These are phyloP conservation scores for Westerdykella aurantiaca DNA, from an alignment of 2,329 filamentous ascomycete genomes.

Conservation along the genomic window DNA sequence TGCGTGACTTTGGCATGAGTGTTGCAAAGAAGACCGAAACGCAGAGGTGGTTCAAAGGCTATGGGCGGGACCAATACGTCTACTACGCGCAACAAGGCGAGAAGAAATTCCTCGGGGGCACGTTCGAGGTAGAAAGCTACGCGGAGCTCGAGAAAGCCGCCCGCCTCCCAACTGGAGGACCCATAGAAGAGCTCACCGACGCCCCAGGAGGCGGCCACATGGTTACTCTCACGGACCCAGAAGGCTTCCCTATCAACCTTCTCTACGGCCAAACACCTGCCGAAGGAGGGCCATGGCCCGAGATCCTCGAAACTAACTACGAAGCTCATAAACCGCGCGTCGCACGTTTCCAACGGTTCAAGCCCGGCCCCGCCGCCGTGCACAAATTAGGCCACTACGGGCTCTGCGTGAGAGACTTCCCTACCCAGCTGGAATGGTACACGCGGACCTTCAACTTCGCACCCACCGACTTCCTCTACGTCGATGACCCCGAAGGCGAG, in stretches of 20 bases:
- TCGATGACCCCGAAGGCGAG: slow-evolving; percentile 11
- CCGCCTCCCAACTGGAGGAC: slow-evolving; percentile 44
- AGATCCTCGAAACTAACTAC: slow-evolving; percentile 44
- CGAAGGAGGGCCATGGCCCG: slow-evolving; percentile 44
- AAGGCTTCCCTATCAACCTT: slow-evolving; percentile 54
- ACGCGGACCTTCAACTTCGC: slow-evolving; percentile 44
- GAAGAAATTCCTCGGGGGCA: slow-evolving; percentile 52
- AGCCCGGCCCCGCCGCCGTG: slow-evolving; percentile 45
- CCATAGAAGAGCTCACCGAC: slow-evolving; percentile 46
- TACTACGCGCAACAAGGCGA: slow-evolving; percentile 50
- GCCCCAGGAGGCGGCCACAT: slow-evolving; percentile 51
- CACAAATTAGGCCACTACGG: slow-evolving; percentile 49
- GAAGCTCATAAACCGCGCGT: slow-evolving; percentile 40
- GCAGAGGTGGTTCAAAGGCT: slow-evolving; percentile 55
- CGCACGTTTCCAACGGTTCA: slow-evolving; percentile 50
- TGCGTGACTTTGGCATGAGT: slow-evolving; percentile 34
- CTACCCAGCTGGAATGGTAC: slow-evolving; percentile 40
- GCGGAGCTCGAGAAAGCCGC: slow-evolving; percentile 49
- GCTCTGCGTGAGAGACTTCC: slow-evolving; percentile 36
- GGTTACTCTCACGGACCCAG: slow-evolving; percentile 44
- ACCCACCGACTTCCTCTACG: slow-evolving; percentile 43
- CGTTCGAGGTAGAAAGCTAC: slow-evolving; percentile 53
- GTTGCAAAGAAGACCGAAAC: slow-evolving; percentile 26
- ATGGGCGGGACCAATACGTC: slow-evolving; percentile 56
- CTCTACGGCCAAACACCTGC: slow-evolving; percentile 49